Conservation (phyloP, 257 asterid genomes). For the Scutellaria baicalensis region DNA sequence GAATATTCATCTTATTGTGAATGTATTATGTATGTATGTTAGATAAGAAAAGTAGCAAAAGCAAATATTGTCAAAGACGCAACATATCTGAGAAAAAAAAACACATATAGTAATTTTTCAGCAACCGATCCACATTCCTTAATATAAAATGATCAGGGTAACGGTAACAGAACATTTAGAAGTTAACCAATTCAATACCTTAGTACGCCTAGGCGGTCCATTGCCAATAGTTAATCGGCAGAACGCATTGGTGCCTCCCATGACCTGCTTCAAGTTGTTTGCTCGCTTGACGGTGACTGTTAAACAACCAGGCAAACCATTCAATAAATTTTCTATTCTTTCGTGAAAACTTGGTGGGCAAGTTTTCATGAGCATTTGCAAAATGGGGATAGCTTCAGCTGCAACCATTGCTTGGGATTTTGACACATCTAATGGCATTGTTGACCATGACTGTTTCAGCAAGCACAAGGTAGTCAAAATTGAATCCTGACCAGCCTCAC, state of each 20-base stretch:
- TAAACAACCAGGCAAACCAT: conserved; percentile 78
- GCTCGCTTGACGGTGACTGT: conserved; percentile 68
- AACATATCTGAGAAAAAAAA: too few relatives aligned
- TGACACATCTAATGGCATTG: conserved; percentile 67
- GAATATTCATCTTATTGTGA: background rate
- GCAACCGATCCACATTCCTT: background rate
- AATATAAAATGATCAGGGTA: background rate
- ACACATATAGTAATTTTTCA: too few relatives aligned
- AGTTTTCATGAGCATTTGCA: conserved; percentile 59
- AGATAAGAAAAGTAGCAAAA: background rate
- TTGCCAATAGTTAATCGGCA: conserved; percentile 63
- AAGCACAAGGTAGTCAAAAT: conserved; percentile 52
- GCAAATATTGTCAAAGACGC: background rate
- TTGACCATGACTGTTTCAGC: conserved; percentile 79
- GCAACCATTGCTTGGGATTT: conserved; percentile 73
- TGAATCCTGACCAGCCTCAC: conserved; percentile 65
- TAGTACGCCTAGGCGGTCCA: conserved; percentile 75
- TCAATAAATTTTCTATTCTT: conserved; percentile 63
- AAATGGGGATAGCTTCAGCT: conserved; percentile 77
- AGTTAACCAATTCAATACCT: conserved; percentile 35
- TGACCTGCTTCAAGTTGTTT: conserved; percentile 55
- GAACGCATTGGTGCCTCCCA: conserved; percentile 74
- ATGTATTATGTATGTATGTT: background rate
- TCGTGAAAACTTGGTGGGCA: conserved; percentile 69
- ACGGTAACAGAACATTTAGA: background rate